phyloP scores from a whole-genome alignment of 495 filamentous ascomycete genomes.

The Tuber borchii region DNA sequence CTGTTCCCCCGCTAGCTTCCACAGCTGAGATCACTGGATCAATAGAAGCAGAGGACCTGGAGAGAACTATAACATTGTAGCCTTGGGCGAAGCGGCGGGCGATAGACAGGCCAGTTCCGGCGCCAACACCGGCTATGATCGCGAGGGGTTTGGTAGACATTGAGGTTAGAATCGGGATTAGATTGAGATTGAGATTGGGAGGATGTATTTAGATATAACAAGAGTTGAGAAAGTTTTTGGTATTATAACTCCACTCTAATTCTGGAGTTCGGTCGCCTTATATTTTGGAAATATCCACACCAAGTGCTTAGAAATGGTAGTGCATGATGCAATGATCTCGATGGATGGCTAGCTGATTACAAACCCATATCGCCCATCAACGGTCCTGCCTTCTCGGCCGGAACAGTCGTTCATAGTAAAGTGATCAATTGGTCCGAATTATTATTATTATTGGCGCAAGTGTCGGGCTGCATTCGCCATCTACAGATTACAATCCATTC shows the following conservation, averaged over 20 bases:
- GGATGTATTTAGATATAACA: not conserved
- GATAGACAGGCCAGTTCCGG: slow-evolving; percentile 59
- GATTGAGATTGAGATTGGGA: not conserved
- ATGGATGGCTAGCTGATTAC: slow-evolving; percentile 8
- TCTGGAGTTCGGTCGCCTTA: not conserved
- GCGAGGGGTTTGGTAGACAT: slow-evolving; percentile 54
- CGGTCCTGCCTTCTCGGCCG: not conserved
- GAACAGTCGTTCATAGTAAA: not conserved
- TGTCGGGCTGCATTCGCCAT: not conserved
- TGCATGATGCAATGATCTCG: slow-evolving; percentile 20
- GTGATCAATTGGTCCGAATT: not conserved
- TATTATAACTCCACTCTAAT: slow-evolving; percentile 5
- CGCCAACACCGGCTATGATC: slow-evolving; percentile 67
- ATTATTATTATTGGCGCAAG: too few species aligned
- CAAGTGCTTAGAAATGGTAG: slow-evolving; percentile 25
- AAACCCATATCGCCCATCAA: not conserved
- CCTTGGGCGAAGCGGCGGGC: slow-evolving; percentile 62
- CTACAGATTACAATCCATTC: not conserved
- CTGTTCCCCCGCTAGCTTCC: slow-evolving; percentile 60
- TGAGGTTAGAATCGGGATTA: not conserved
- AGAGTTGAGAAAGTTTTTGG: not conserved
- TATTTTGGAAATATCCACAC: slow-evolving; percentile 7
- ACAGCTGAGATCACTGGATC: slow-evolving; percentile 66
- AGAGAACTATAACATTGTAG: slow-evolving; percentile 71
- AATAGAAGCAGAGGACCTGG: slow-evolving; percentile 63